phyloP scores from a whole-genome alignment of 1,284 basidiomycete genomes.

The Vanrija sp. region DNA sequence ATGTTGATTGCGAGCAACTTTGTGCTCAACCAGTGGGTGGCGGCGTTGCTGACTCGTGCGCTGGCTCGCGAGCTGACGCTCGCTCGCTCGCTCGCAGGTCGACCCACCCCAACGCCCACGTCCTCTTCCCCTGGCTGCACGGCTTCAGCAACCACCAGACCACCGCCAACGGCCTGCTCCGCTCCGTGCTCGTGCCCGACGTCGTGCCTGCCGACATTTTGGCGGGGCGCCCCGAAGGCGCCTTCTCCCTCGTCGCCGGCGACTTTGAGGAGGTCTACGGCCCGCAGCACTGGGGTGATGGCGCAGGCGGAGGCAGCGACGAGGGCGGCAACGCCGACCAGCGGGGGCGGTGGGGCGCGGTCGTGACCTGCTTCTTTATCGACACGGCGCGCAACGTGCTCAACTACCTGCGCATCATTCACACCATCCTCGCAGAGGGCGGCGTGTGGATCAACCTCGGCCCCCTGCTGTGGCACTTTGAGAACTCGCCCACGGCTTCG shows the following conservation, averaged over 20 bases:
- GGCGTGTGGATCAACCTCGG: slow-evolving; percentile 92
- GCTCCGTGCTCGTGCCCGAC: slow-evolving; percentile 71
- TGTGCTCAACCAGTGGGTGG: slow-evolving; percentile 66
- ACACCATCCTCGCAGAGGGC: slow-evolving; percentile 70
- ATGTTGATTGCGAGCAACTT: slow-evolving; percentile 83
- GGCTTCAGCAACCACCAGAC: slow-evolving; percentile 74
- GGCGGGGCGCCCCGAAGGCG: slow-evolving; percentile 44
- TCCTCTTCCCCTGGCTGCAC: slow-evolving; percentile 82
- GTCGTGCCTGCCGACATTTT: slow-evolving; percentile 71
- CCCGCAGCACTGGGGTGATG: slow-evolving; percentile 39
- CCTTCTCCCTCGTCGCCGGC: slow-evolving; percentile 80
- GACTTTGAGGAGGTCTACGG: slow-evolving; percentile 93
- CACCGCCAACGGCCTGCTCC: slow-evolving; percentile 60
- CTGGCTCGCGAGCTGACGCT: slow-evolving; percentile 2
- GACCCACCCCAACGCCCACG: slow-evolving; percentile 61
- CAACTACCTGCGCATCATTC: slow-evolving; percentile 80
- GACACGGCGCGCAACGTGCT: slow-evolving; percentile 92
- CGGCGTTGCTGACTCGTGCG: background rate
- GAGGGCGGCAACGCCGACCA: slow-evolving; percentile 52
- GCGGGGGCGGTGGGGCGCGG: slow-evolving; percentile 73
- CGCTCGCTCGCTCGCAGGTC: slow-evolving; percentile 55
- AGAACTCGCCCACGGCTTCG: slow-evolving; percentile 62
- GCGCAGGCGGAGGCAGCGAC: slow-evolving; percentile 25
- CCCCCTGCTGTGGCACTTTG: slow-evolving; percentile 93
- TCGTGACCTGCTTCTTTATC: slow-evolving; percentile 96